Evolutionary conservation across 805 yeast genomes (phyloP), one percentile per base, ranked within the genome.

Genomic region (Naumovozyma dairenensis): DNA sequence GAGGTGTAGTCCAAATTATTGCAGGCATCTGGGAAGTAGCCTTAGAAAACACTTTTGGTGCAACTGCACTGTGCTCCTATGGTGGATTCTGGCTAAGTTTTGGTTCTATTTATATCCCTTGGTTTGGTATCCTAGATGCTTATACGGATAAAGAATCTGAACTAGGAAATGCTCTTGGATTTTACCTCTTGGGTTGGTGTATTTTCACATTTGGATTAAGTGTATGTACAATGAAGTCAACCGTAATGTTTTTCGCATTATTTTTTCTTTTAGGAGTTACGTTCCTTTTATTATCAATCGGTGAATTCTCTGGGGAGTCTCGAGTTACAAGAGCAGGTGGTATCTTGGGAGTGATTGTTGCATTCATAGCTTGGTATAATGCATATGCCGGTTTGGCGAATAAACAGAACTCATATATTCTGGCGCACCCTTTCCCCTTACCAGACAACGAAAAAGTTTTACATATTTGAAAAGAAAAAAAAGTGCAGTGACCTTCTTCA

Each of bases 31-130:
- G 79, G 80, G 81, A 75, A 52, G 63, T 74, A 43, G 71, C 72
- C 3, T 49, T 70, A 29, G 81, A 74, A 35, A 77, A 77, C 57
- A 72, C 80, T 15, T 77, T 77, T 59, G 83, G 78, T 59, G 79
- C 74, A 37, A 68, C 77, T 9, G 80, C 81, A 2, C 60, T 77
- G 34, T 51, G 70, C 29, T 71, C 78, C 4, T 77, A 65, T 44
- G 86, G 86, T 32, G 80, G 77, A 3, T 80, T 78, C 55, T 79
- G 86, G 86, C 50, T 77, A 46, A 59, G 77, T 16, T 80, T 59
- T 47, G 79, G 72, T 21, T 77, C 83, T 2, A 66, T 80, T 29
- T 55, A 69, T 40, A 61, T 77, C 25, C 67, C 67, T 10, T 68
- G 73, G 49, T 80, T 79, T 54, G 80, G 80, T 21, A 73, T 79